A percentile compares a stretch with the other conserved stretches of the same genome.
These are phyloP conservation scores for Sclerotinia subarctica DNA, from an alignment of 2,329 filamentous ascomycete species.

Conservation along the genomic window DNA sequence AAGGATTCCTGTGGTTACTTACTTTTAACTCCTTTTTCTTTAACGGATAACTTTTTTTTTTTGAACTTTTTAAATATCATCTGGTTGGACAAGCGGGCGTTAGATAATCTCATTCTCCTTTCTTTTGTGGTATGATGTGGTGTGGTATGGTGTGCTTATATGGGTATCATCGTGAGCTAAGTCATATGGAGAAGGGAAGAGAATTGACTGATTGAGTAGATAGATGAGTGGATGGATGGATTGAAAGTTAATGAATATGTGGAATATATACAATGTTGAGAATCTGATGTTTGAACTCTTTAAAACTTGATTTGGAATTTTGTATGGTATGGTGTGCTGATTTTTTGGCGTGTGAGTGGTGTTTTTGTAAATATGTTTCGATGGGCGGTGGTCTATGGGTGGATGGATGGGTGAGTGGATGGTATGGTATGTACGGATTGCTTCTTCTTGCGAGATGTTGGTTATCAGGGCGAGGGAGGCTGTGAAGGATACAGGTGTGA, in stretches of 20 bases:
- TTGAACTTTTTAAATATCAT: constrained; percentile 10
- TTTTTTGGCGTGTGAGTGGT: background rate
- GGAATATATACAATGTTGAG: background rate
- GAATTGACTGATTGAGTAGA: background rate
- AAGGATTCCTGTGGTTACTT: background rate
- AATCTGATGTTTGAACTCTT: background rate
- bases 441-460: no score
- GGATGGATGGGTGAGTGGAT: no score
- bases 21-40: background rate
- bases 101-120: constrained; percentile 4
- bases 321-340: background rate
- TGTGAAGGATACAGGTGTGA: no score
- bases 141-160: background rate
- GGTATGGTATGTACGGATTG: no score
- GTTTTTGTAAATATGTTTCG: no score
- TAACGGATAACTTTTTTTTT: background rate
- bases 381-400: no score
- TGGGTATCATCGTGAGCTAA: background rate
- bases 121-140: background rate
- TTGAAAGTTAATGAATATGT: background rate
- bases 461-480: no score
- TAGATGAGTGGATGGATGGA: background rate
- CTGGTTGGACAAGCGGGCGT: constrained; percentile 16
- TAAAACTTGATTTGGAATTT: background rate
- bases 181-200: background rate